Base-by-base conservation (phyloP, 176 grass and related monocot species). In the Themeda triandra region DNA sequence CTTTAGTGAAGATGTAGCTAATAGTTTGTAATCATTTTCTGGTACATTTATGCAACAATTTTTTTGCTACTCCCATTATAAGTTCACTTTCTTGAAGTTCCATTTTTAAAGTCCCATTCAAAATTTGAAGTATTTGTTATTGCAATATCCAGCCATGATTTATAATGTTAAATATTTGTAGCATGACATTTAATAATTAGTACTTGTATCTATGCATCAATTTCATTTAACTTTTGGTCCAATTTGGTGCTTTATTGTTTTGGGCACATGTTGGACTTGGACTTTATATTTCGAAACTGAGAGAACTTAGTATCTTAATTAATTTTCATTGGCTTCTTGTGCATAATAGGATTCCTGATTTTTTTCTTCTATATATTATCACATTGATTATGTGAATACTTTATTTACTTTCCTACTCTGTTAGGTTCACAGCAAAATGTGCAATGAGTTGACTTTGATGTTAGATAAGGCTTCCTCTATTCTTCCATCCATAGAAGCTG, bases 401-500 rank as follows among this genome's bases (percentile, higher is more conserved):
- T 42, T 71, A 71, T n/a, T 71, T 44, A 27, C n/a, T 12, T 71
- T 71, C 6, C 12, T 40, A 44, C 41, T 72, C 69, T 86, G 17
- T 86, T 84, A 98, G 96, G 91, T 92, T 79, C 88, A 95, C 73
- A 45, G 69, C 53, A 88, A 83, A 77, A 92, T 94, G 79, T 95
- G 91, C 71, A 71, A 23, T 39, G 80, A 92, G 64, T 80, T 98
- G 87, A 87, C 69, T 83, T 90, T 92, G 79, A 86, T 98, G 76
- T 63, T 98, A 68, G 87, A 98, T 74, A 95, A 59, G 82, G 75
- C 94, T 23, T 70, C 76, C 54, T 89, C 83, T 46, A 86, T 98
- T 86, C 91, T 98, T 81, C 96, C 96, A 21, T 87, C 85, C 72
- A 98, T 95, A 65, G 96, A 98, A 78, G 90, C 89, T 42, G 87